Percentiles rank a stretch among this genome's conserved stretches.
Conservation (phyloP, 2,329 filamentous ascomycete genomes). For the Hypoxylon sp. region DNA sequence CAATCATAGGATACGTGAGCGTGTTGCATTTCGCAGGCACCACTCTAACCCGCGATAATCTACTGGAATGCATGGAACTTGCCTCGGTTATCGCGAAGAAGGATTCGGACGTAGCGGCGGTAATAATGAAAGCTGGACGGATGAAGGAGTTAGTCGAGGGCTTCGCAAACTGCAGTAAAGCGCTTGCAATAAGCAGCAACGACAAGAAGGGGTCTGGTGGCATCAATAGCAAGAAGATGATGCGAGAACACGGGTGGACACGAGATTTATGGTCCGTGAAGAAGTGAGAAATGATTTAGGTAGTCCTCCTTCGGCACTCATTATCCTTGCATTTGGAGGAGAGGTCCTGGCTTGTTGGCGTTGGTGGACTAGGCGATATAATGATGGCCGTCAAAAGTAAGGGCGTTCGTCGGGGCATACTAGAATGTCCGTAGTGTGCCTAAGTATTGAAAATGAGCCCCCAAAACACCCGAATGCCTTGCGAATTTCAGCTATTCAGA, state of each 20-base stretch:
- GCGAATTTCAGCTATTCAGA: neutral
- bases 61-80: conserved; percentile 90
- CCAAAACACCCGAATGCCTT: conserved; percentile 10
- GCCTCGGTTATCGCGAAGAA: conserved; percentile 81
- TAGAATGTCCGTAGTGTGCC: conserved; percentile 25
- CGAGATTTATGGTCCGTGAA: conserved; percentile 74
- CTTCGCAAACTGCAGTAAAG: conserved; percentile 83
- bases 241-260: conserved; percentile 74
- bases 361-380: conserved; percentile 32
- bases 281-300: conserved; percentile 49
- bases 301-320: conserved; percentile 7
- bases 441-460: conserved; percentile 14
- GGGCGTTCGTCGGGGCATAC: conserved; percentile 36
- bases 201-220: conserved; percentile 67
- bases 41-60: conserved; percentile 79
- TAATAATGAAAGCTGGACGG: conserved; percentile 74
- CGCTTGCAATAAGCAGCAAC: conserved; percentile 70
- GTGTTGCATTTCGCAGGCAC: conserved; percentile 85
- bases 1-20: conserved; percentile 85
- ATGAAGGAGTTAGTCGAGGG: conserved; percentile 83
- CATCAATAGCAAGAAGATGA: conserved; percentile 73
- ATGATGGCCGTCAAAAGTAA: conserved; percentile 32
- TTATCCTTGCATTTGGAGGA: conserved; percentile 31
- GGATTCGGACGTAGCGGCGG: conserved; percentile 74
- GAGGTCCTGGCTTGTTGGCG: conserved; percentile 32